Percentiles rank a stretch among this genome's conserved stretches.
Evolutionary conservation across 352 stramenopile genomes (phyloP).

Genomic region (Phytophthora ramorum): DNA sequence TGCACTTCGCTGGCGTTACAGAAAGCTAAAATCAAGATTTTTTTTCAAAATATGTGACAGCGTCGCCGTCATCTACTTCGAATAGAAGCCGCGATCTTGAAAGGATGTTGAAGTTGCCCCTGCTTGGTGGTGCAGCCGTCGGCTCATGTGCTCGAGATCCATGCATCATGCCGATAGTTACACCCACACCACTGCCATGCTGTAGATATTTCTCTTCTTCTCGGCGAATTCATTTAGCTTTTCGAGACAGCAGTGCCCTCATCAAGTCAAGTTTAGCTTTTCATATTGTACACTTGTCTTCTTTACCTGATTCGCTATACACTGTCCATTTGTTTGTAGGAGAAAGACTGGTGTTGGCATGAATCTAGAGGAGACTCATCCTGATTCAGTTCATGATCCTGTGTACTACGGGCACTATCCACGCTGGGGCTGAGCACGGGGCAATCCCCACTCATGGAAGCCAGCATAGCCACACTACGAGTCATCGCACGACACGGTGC

Average conservation of each 20-base stretch:
- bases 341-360: slow-evolving; percentile 10
- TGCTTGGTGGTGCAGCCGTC: too few relatives aligned
- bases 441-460: slow-evolving; percentile 23
- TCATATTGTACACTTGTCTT: neutral
- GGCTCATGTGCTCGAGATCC: too few relatives aligned
- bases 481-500: slow-evolving; percentile 12
- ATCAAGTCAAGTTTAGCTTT: neutral
- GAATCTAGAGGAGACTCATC: slow-evolving; percentile 1
- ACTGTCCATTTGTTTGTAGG: slow-evolving; percentile 11
- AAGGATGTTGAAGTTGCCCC: slow-evolving; percentile 6
- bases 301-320: neutral
- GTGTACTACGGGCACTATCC: slow-evolving; percentile 1
- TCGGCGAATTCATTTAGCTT: too few relatives aligned
- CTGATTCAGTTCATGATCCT: neutral
- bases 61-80: neutral
- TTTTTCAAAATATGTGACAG: slow-evolving; percentile 18
- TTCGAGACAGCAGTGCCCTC: too few relatives aligned
- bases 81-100: slow-evolving; percentile 30
- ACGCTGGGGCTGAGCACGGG: slow-evolving; percentile 16
- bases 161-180: too few relatives aligned
- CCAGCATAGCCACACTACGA: slow-evolving; percentile 25
- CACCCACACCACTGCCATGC: too few relatives aligned
- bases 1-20: neutral
- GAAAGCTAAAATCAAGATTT: slow-evolving; percentile 7
- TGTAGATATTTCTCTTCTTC: too few relatives aligned